phyloP scores from a whole-genome alignment of 306 rosid genomes.

The Lathyrus tuberosus region DNA sequence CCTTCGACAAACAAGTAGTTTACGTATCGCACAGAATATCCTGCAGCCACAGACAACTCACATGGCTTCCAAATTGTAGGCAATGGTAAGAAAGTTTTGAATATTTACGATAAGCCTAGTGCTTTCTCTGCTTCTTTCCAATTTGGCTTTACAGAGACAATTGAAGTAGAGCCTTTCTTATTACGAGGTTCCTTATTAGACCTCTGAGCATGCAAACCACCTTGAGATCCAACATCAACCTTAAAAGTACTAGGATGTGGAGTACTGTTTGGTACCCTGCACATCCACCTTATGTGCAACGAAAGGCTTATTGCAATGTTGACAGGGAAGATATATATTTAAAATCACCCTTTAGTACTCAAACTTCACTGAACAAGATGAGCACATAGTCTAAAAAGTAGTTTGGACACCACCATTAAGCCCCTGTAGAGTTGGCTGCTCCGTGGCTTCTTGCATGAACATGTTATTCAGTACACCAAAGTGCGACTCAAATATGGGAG shows the following conservation, averaged over 20 bases:
- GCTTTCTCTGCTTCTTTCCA: constrained; percentile 63
- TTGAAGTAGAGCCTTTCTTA: constrained; percentile 37
- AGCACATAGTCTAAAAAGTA: constrained; percentile 83
- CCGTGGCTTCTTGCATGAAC: too few relatives aligned
- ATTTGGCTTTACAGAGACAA: constrained; percentile 47
- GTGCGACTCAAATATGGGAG: constrained; percentile 92
- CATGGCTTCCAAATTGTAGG: too few relatives aligned
- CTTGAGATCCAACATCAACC: constrained; percentile 47
- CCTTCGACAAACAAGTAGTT: too few relatives aligned
- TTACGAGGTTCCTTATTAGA: constrained; percentile 38
- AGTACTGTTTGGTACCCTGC: constrained; percentile 43
- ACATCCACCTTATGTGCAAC: constrained; percentile 59
- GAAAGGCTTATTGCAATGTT: constrained; percentile 60
- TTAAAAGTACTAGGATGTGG: constrained; percentile 47
- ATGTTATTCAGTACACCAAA: constrained; percentile 89
- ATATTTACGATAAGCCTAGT: too few relatives aligned
- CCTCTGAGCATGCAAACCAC: constrained; percentile 41
- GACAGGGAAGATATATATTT: constrained; percentile 70
- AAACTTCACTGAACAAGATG: constrained; percentile 64
- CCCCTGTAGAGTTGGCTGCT: constrained; percentile 54
- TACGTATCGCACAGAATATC: too few relatives aligned
- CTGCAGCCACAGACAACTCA: too few relatives aligned
- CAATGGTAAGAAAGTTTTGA: too few relatives aligned
- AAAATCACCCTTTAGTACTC: constrained; percentile 59
- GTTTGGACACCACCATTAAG: constrained; percentile 37